phyloP scores from a whole-genome alignment of 2,329 filamentous ascomycete species.

The Aspergillus sp. region DNA sequence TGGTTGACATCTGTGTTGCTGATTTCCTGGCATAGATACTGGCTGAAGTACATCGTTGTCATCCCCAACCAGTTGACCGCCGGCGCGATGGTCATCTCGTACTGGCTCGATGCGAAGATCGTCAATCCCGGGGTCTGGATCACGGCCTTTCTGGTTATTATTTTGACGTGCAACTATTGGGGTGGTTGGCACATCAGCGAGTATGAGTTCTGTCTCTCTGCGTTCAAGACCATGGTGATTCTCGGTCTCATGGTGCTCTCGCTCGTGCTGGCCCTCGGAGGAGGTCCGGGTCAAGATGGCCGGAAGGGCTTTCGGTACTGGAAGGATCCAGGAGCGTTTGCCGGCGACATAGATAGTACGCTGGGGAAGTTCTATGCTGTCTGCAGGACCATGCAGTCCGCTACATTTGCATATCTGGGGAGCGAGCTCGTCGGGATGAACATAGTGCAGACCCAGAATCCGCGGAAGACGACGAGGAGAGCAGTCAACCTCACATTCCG shows the following conservation, averaged over 20 bases:
- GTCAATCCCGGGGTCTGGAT: slow-evolving; percentile 73
- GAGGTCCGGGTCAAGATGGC: slow-evolving; percentile 49
- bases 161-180: slow-evolving; percentile 57
- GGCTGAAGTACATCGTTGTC: slow-evolving; percentile 72
- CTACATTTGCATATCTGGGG: slow-evolving; percentile 68
- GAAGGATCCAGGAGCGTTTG: slow-evolving; percentile 50
- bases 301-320: slow-evolving; percentile 56
- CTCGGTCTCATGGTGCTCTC: slow-evolving; percentile 55
- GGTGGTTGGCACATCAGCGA: slow-evolving; percentile 58
- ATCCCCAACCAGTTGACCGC: slow-evolving; percentile 79
- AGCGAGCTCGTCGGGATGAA: slow-evolving; percentile 69
- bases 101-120: slow-evolving; percentile 56
- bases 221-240: slow-evolving; percentile 59
- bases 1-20: slow-evolving; percentile 3
- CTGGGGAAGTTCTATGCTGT: slow-evolving; percentile 50
- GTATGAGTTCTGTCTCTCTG: slow-evolving; percentile 49
- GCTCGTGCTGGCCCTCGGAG: slow-evolving; percentile 54
- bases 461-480: slow-evolving; percentile 61
- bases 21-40: slow-evolving; percentile 30
- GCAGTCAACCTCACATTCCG: slow-evolving; percentile 73
- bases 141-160: slow-evolving; percentile 54
- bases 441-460: slow-evolving; percentile 67
- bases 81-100: slow-evolving; percentile 63
- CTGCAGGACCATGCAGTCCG: slow-evolving; percentile 62
- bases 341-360: slow-evolving; percentile 29